Conservation (phyloP, 306 rosid species). For the Rosa rugosa region DNA sequence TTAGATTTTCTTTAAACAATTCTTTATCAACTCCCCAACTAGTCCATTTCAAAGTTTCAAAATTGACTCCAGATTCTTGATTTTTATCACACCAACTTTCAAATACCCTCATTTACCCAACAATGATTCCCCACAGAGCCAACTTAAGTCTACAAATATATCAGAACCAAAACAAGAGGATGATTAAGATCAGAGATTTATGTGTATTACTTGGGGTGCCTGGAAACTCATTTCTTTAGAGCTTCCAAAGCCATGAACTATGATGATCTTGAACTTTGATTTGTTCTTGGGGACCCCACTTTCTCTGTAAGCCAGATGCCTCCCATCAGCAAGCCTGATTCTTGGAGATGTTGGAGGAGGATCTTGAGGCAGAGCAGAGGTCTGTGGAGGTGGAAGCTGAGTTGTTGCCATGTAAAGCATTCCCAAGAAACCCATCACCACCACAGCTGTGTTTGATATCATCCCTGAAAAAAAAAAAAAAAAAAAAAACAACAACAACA, state of each 20-base stretch:
- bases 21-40: background rate
- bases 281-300: slow-evolving; percentile 39
- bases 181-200: background rate
- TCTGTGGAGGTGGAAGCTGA: slow-evolving; percentile 33
- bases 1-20: background rate
- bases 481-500: background rate
- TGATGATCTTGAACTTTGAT: slow-evolving; percentile 40
- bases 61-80: background rate
- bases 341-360: slow-evolving; percentile 33
- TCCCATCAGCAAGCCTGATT: slow-evolving; percentile 52
- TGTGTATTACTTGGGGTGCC: slow-evolving; percentile 43
- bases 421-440: slow-evolving; percentile 67
- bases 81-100: background rate
- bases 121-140: background rate
- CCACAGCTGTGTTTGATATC: slow-evolving; percentile 52
- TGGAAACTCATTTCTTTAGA: slow-evolving; percentile 57
- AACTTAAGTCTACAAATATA: background rate
- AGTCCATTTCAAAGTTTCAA: background rate
- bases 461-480: slow-evolving; percentile 25
- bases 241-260: slow-evolving; percentile 59
- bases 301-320: slow-evolving; percentile 48
- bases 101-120: background rate
- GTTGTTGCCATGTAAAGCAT: slow-evolving; percentile 61
- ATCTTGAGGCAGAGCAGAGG: slow-evolving; percentile 14
- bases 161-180: background rate